Evolutionary conservation across 805 yeast genomes (phyloP).

Genomic region (Candida insectalens): DNA sequence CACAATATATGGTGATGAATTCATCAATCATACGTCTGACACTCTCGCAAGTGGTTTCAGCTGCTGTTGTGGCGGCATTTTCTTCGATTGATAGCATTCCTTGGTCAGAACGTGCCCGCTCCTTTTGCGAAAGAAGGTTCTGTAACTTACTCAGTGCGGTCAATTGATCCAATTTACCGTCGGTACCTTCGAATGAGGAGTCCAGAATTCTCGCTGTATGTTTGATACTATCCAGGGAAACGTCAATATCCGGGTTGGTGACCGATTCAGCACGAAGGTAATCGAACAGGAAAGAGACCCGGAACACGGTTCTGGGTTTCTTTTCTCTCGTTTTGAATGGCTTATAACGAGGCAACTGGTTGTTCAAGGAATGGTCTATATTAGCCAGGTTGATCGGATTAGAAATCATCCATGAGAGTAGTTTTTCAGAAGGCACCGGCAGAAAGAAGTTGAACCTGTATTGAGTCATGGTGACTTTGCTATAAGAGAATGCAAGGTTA

Average conservation of each 20-base stretch:
- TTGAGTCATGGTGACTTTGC: conserved; percentile 8
- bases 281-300: conserved; percentile 9
- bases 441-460: conserved; percentile 14
- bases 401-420: conserved; percentile 7
- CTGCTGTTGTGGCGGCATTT: conserved; percentile 1
- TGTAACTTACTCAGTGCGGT: conserved; percentile 12
- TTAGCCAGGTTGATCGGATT: conserved; percentile 8
- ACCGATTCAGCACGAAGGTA: conserved; percentile 8
- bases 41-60: conserved; percentile 17
- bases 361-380: neutral
- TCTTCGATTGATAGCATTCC: conserved; percentile 11
- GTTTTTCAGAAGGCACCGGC: conserved; percentile 16
- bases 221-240: conserved; percentile 9
- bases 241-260: conserved; percentile 7
- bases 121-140: conserved; percentile 15
- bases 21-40: conserved; percentile 24
- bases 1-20: conserved; percentile 19
- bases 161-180: neutral
- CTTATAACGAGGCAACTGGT: conserved; percentile 1
- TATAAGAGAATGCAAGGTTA: conserved; percentile 16
- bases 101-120: conserved; percentile 9
- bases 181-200: conserved; percentile 4
- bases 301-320: conserved; percentile 4
- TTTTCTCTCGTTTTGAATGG: neutral
- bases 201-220: conserved; percentile 7